phyloP scores from a whole-genome alignment of 2,329 filamentous ascomycete genomes.

The Didymosphaeria variabile region DNA sequence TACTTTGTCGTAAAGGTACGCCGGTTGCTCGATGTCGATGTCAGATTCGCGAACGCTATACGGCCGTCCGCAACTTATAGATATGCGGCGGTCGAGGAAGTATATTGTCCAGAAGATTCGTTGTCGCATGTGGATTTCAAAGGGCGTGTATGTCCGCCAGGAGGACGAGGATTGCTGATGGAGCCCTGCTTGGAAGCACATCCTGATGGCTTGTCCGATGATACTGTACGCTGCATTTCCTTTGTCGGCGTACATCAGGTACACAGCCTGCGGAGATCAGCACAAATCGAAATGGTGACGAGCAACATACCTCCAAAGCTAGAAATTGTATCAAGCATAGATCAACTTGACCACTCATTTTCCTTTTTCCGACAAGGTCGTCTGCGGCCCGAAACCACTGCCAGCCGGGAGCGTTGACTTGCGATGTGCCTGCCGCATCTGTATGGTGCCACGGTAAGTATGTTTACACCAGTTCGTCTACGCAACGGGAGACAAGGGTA shows the following conservation, averaged over 20 bases:
- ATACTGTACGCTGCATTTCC: constrained; percentile 41
- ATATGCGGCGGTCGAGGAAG: constrained; percentile 39
- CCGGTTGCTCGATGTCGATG: constrained; percentile 36
- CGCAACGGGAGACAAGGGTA: neutral
- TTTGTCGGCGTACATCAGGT: constrained; percentile 36
- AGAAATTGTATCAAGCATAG: constrained; percentile 39
- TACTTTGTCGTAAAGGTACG: constrained; percentile 30
- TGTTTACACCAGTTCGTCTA: neutral
- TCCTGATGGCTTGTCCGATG: constrained; percentile 39
- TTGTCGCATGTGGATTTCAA: constrained; percentile 33
- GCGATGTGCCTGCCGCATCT: constrained; percentile 14
- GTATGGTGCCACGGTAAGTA: neutral
- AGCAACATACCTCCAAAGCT: constrained; percentile 34
- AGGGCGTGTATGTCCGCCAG: constrained; percentile 25
- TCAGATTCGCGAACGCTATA: constrained; percentile 40
- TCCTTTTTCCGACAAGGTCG: constrained; percentile 36
- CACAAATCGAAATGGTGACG: no score
- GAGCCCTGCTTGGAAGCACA: constrained; percentile 39
- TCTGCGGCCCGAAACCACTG: constrained; percentile 42
- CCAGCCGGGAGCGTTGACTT: constrained; percentile 35
- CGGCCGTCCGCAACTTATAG: constrained; percentile 42
- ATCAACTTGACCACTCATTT: constrained; percentile 32
- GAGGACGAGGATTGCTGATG: constrained; percentile 37
- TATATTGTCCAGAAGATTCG: constrained; percentile 43
- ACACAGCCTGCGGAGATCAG: constrained; percentile 33